Conservation (phyloP, 305 asterid genomes). For the Fraxinus sp. region DNA sequence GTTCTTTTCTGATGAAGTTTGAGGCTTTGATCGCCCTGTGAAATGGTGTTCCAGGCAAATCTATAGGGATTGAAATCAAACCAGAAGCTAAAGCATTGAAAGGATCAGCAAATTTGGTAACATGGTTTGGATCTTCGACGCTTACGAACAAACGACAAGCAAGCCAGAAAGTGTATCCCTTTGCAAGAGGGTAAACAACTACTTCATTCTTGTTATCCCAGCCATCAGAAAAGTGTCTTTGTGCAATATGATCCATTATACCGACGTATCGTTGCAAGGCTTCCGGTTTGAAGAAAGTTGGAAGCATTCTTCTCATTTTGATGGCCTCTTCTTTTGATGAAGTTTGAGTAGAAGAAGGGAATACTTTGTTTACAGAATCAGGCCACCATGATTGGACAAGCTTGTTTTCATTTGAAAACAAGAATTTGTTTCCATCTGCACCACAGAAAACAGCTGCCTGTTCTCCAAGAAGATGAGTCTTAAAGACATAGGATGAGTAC, state of each 20-base stretch:
- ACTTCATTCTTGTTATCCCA: conserved; percentile 59
- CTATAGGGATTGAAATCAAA: conserved; percentile 58
- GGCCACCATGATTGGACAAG: conserved; percentile 80
- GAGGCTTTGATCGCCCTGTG: conserved; percentile 62
- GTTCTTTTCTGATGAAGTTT: conserved; percentile 45
- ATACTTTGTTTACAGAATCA: conserved; percentile 53
- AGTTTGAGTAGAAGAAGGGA: conserved; percentile 53
- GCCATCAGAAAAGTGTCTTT: conserved; percentile 46
- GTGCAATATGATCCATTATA: conserved; percentile 63
- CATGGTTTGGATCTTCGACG: conserved; percentile 64
- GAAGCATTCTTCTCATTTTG: conserved; percentile 66
- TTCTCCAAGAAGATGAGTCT: conserved; percentile 62
- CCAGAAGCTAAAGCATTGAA: conserved; percentile 57
- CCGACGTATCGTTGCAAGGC: conserved; percentile 66
- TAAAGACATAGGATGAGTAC: conserved; percentile 54
- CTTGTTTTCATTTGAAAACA: conserved; percentile 68
- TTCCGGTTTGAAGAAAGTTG: conserved; percentile 62
- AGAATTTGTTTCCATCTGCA: conserved; percentile 50
- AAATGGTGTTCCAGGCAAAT: conserved; percentile 74
- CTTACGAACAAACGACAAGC: conserved; percentile 61
- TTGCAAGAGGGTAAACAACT: conserved; percentile 50
- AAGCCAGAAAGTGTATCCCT: conserved; percentile 68
- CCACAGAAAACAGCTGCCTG: conserved; percentile 58
- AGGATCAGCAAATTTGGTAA: conserved; percentile 48
- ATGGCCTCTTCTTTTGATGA: conserved; percentile 62